Base-by-base conservation (phyloP, 768 basidiomycete species). In the Naganishia friedmannii region DNA sequence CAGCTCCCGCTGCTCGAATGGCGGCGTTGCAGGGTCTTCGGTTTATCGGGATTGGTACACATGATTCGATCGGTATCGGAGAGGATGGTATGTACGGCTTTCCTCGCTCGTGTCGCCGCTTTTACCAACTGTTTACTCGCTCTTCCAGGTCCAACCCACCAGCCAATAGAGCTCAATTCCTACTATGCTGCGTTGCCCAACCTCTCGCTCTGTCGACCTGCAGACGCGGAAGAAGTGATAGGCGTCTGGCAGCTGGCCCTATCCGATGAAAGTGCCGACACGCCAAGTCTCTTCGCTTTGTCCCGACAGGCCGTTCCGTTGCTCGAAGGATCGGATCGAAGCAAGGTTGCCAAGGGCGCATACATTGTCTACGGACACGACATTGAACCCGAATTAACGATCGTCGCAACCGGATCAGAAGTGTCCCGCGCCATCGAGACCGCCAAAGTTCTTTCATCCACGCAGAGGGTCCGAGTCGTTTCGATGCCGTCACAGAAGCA, bases 1-100 rank as follows among this genome's bases (percentile, higher is more conserved):
- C 79, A n/a, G 79, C 78, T 3, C 77, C 79, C 0, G 77, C 79
- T 28, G 75, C 74, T 5, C 79, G 79, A 23, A 80, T 80, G 79
- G 54, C 76, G 9, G 77, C 78, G 9, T 69, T 80, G 8, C 76
- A 77, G 65, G 73, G 74, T 13, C 74, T 80, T 10, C 75, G 79
- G 4, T 75, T 78, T 69, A 80, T 80, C 71, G 79, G 77, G 26
- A 79, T 80, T 42, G 79, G 78, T 31, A 80, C 79, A 0, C 79
- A 80, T 72, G 79, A 80, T 66, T 73, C 74, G 23, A 77, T 80
- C 42, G 78, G 78, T 54, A 75, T 78, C 39, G 79, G 79, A 55
- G 79, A 80, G 70, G 79, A 80, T 57, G 79, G 74, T 74, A 46
- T 51, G 73, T 55, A 10, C n/a, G 3, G 34, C 6, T 12, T 15